Evolutionary conservation across 1,284 basidiomycete species (phyloP), one percentile per base, ranked within the genome.

Genomic region (Apiotrichum veenhuisii): DNA sequence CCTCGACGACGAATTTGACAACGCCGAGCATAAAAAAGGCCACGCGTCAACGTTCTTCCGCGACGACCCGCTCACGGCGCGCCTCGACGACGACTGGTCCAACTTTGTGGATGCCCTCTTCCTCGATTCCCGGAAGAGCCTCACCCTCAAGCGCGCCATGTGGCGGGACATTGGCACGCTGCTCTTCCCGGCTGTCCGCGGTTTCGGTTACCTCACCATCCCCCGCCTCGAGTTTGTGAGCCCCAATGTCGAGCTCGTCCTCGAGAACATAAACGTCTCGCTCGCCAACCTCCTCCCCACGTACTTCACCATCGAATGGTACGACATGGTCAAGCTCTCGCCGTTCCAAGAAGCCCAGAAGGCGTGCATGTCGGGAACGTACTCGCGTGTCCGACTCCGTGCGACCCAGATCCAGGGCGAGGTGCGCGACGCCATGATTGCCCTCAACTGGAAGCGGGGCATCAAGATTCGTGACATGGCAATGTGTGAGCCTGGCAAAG

Each of bases 181-280:
- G 17, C 10, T 44, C 22, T 30, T 45, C 18, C 49, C 55, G 5
- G 36, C 41, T 1, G 26, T 61, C 12, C 30, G 40, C 18, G 50
- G 50, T 9, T 27, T 41, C n/a, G 55, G 59, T 3, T 61, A 51
- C 42, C 25, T 61, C 15, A 40, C 59, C 20, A 18, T 61, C 23
- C 59, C 59, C 0, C 55, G 59, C 12, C 10, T 61, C 23, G 59
- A 61, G 50, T 26, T 52, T 5, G 37, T 38, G 23, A 36, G 44
- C 15, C 52, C 55, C 8, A 46, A 30, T 14, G n/a, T 61, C 7
- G 59, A 61, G 42, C 46, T 57, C 5, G 55, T 61, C 2, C 49
- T 61, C 10, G 59, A 61, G 50, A 61, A 61, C 30, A 33, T 57
- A 12, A 44, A 54, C 37, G n/a, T 61, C 22, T 52, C 55, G 12